Base-by-base conservation (phyloP, 345 rosid species). In the Nephelium lappaceum region DNA sequence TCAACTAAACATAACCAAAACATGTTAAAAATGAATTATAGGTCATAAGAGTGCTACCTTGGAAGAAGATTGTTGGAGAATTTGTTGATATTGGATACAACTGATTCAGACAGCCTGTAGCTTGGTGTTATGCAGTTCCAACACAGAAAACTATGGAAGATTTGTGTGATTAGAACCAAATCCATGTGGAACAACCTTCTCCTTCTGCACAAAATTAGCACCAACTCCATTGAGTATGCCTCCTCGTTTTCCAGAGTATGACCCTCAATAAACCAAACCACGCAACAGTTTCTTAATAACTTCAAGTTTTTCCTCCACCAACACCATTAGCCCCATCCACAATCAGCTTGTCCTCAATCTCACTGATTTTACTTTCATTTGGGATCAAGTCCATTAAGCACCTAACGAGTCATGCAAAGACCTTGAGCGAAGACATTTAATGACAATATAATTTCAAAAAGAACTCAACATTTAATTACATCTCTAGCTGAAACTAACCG, bases 301-400 rank as follows among this genome's bases (percentile, higher is more conserved):
- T 61, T 88, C 92, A 65, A 96, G 87, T 81, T 96, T 94, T 83
- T 84, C n/a, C 89, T 68, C 93, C 98, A 38, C 98, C 98, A 58
- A 94, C 95, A 72, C 98, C 99, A 86, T 96, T 92, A 77, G 98
- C 94, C 74, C 95, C 97, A 77, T 96, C 99, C 69, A 96, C 94
- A 57, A 92, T 61, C 84, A 94, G 81, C 77, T 76, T 91, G 64
- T 82, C 81, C 27, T 84, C 86, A 8, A 19, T 31, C 70, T 75
- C 77, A 11, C 64, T 62, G 25, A 69, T 36, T 72, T 83, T 81
- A 36, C 73, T 67, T 74, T 76, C 78, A 83, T 75, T 69, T 19
- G 98, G 97, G 69, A 84, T 85, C 86, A 94, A 79, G 80, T 86
- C 86, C 86, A 93, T 61, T 86, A 96, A 87, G 77, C 89, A 90